These are phyloP conservation scores for Notholithocarpus densiflorus DNA, from an alignment of 306 rosid species.

Conservation along the genomic window DNA sequence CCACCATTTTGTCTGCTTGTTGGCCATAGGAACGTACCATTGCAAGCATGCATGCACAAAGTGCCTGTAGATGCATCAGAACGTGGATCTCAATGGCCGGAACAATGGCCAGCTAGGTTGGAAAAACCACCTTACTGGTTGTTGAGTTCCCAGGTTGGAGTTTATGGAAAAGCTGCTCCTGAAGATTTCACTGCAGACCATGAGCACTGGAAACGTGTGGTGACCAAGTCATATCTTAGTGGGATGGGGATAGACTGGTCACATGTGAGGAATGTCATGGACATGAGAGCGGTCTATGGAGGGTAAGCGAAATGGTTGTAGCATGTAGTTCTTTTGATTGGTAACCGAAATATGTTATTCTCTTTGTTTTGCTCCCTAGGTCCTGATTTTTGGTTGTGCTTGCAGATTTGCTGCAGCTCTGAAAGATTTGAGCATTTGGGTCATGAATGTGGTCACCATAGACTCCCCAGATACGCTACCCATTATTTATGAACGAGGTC, in stretches of 20 bases:
- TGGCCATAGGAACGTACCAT: conserved; percentile 65
- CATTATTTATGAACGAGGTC: conserved; percentile 86
- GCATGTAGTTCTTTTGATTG: background rate
- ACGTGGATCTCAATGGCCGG: conserved; percentile 91
- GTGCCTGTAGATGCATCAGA: conserved; percentile 53
- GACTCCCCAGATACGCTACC: conserved; percentile 88
- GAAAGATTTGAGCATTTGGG: conserved; percentile 84
- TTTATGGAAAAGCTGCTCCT: conserved; percentile 93
- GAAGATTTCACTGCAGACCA: conserved; percentile 83
- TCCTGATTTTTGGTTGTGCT: conserved; percentile 18
- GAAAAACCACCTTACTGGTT: conserved; percentile 85
- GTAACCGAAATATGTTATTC: background rate
- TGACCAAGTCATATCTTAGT: conserved; percentile 64
- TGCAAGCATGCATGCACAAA: conserved; percentile 92
- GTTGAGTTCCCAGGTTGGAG: conserved; percentile 81
- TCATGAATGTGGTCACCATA: conserved; percentile 87
- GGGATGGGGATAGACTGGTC: conserved; percentile 89
- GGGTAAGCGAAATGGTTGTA: conserved; percentile 59
- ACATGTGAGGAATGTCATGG: conserved; percentile 90
- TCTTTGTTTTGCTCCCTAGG: background rate
- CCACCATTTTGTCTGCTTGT: conserved; percentile 22
- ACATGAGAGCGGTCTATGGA: conserved; percentile 93
- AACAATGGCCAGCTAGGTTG: conserved; percentile 82
- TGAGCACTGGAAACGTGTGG: conserved; percentile 79
- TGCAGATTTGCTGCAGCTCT: conserved; percentile 95